phyloP scores from a whole-genome alignment of 345 rosid genomes.

The Turnera subulata region DNA sequence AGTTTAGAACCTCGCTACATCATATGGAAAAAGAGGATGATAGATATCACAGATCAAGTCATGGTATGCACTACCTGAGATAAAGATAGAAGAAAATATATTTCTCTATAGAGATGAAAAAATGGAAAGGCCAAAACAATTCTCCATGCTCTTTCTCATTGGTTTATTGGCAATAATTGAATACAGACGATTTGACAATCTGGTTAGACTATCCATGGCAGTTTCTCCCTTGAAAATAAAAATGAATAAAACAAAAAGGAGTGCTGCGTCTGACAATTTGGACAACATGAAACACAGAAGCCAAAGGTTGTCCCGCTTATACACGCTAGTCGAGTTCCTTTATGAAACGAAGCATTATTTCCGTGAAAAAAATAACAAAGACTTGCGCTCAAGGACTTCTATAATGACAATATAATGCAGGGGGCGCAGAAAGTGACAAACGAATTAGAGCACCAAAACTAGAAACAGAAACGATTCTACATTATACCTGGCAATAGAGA shows the following conservation, averaged over 20 bases:
- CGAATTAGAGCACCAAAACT: too few relatives aligned
- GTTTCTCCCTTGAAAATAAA: neutral
- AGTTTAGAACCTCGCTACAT: constrained; percentile 14
- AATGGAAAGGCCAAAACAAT: neutral
- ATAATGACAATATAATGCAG: too few relatives aligned
- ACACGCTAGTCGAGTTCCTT: neutral
- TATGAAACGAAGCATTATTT: too few relatives aligned
- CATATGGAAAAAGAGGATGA: neutral
- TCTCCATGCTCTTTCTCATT: neutral
- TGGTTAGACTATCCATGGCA: neutral
- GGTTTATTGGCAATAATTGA: neutral
- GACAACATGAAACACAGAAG: neutral
- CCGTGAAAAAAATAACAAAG: too few relatives aligned
- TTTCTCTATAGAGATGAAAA: neutral
- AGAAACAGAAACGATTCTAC: too few relatives aligned
- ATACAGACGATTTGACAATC: neutral
- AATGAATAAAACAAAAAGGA: neutral
- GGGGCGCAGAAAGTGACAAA: too few relatives aligned
- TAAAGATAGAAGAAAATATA: neutral
- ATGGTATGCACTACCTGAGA: neutral
- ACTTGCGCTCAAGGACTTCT: too few relatives aligned
- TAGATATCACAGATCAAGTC: neutral
- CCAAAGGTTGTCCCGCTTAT: neutral
- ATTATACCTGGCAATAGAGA: too few relatives aligned
- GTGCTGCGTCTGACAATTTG: neutral